Evolutionary conservation across 768 basidiomycete genomes (phyloP), one percentile per base, ranked within the genome.

Genomic region (Russula dissimulans): DNA sequence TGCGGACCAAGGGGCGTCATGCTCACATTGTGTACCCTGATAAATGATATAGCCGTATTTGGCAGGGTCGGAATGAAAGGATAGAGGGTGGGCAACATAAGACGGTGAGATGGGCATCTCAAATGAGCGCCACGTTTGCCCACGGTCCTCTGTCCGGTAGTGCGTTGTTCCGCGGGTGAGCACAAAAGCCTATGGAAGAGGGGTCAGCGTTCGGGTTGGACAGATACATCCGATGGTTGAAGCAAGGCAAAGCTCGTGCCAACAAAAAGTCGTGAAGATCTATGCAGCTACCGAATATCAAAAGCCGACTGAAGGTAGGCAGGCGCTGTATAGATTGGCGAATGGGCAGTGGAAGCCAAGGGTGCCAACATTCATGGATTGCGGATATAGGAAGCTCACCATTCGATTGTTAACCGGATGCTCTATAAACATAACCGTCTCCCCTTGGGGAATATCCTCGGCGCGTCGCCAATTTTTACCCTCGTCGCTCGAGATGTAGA

Each of bases 111-210:
- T 52, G 5, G 86, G 82, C 41, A 91, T 78, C 2, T 85, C 75
- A 71, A 97, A 98, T 0, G 81, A 70, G 55, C 83, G 82, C 95
- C 95, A 99, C 38, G 87, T 83, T 72, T 81, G 83, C 56, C 97
- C 95, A 61, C 88, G 81, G 72, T 99, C 87, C 39, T 84, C 81
- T 3, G 97, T 94, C 36, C 88, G 85, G 73, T 90, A 99, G 71
- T 98, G 95, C 22, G 70, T 89, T 11, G 61, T 83, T n/a, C 76
- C 77, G 31, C 80, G 76, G 4, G 92, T 89, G 60, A 99, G 75
- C 39, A 89, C 85, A 70, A 97, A 98, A 0, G 91, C 95, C 93
- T 95, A 66, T 8, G 39, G 46, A 5, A 22, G 26, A 46, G 36
- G 26, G 1, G 36, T 61, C 43, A 61, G 55, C 15, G 43, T 14